phyloP scores from a whole-genome alignment of 2,329 filamentous ascomycete genomes.

The Phyllosticta capitalensis region DNA sequence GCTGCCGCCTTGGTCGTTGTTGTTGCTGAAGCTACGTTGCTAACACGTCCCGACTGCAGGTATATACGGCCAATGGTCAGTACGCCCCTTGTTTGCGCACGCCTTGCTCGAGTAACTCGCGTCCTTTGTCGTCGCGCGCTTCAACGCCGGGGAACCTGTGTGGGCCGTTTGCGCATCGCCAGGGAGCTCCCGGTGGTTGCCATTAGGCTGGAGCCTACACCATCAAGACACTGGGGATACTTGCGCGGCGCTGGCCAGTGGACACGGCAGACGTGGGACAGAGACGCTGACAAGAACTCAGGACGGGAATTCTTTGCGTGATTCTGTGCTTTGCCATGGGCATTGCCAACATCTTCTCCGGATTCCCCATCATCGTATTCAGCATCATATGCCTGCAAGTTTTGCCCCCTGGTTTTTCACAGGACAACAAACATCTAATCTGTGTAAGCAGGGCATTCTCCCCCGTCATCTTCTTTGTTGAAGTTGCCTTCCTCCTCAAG shows the following conservation, averaged over 20 bases:
- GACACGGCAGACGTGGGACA: background rate
- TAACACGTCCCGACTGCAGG: conserved; percentile 40
- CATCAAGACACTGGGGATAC: background rate
- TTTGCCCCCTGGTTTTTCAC: background rate
- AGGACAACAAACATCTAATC: background rate
- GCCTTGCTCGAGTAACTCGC: background rate
- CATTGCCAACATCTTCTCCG: conserved; percentile 59
- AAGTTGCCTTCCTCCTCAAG: conserved; percentile 88
- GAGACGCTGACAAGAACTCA: conserved; percentile 16
- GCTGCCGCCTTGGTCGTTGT: conserved; percentile 3
- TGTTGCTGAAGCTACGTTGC: conserved; percentile 15
- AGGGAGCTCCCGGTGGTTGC: background rate
- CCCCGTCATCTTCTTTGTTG: conserved; percentile 43
- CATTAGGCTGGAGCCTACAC: background rate
- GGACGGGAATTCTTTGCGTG: conserved; percentile 51
- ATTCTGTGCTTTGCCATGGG: conserved; percentile 58
- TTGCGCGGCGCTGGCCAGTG: background rate
- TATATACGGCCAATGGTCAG: conserved; percentile 61
- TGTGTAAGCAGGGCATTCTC: conserved; percentile 30
- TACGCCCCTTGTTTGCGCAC: conserved; percentile 14
- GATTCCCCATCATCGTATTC: conserved; percentile 50
- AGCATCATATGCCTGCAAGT: conserved; percentile 44
- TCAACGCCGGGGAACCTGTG: background rate
- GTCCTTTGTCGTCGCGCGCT: background rate
- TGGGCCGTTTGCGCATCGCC: background rate